Percentiles rank a stretch among this genome's conserved stretches.
Evolutionary conservation across 2,329 filamentous ascomycete genomes (phyloP).

Genomic region (Sporothrix phasma): DNA sequence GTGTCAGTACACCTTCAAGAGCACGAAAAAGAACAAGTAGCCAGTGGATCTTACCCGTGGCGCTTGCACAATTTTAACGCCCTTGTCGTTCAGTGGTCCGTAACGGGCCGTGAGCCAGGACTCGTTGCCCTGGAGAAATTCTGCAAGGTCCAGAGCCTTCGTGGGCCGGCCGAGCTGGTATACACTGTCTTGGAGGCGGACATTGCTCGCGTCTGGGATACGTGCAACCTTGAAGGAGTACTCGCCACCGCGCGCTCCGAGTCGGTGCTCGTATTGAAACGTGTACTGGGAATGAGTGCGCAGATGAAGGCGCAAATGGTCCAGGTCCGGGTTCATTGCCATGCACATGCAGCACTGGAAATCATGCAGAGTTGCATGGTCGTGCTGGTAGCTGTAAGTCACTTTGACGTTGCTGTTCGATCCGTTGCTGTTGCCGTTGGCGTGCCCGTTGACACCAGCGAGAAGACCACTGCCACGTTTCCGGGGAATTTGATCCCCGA

Average conservation of each 20-base stretch:
- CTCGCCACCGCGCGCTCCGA: constrained; percentile 14
- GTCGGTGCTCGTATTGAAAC: constrained; percentile 32
- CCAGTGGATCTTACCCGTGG: constrained; percentile 12
- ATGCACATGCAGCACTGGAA: constrained; percentile 44
- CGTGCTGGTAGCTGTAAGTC: constrained; percentile 35
- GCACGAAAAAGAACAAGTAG: neutral
- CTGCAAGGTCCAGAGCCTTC: constrained; percentile 37
- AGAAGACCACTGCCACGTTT: neutral
- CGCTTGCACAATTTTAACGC: neutral
- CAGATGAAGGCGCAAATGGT: constrained; percentile 41
- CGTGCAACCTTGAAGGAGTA: constrained; percentile 33
- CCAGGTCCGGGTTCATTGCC: constrained; percentile 36
- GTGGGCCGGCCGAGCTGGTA: constrained; percentile 35
- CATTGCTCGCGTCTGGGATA: constrained; percentile 16
- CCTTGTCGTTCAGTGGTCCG: constrained; percentile 29
- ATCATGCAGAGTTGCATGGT: constrained; percentile 38
- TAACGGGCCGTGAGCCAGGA: constrained; percentile 36
- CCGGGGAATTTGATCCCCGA: constrained; percentile 30
- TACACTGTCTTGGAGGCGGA: constrained; percentile 25
- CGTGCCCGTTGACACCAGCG: constrained; percentile 20
- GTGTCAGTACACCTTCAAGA: neutral
- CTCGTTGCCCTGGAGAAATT: constrained; percentile 35
- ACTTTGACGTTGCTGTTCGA: constrained; percentile 32
- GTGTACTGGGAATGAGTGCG: constrained; percentile 36
- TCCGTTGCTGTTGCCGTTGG: constrained; percentile 21